Percentiles rank a stretch among this genome's conserved stretches.
These are phyloP conservation scores for Suillus lakei DNA, from an alignment of 768 basidiomycete genomes.

Conservation along the genomic window DNA sequence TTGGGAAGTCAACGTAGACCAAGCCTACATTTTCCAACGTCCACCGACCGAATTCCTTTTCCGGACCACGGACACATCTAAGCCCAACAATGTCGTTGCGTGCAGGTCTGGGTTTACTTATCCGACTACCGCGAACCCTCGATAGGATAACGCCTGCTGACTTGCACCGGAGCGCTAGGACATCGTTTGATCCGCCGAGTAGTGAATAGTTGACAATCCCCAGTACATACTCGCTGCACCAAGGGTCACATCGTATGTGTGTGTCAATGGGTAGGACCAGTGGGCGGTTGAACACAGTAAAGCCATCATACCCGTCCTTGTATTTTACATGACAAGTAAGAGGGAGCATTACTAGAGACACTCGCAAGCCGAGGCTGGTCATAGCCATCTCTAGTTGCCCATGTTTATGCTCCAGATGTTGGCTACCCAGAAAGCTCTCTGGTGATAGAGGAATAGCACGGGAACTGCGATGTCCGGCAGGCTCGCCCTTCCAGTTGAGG, in stretches of 20 bases:
- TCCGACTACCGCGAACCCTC: neutral
- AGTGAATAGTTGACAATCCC: neutral
- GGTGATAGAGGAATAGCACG: neutral
- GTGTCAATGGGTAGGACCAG: too few relatives aligned
- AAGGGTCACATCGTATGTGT: too few relatives aligned
- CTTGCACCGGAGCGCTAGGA: neutral
- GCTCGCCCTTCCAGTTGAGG: conserved; percentile 10
- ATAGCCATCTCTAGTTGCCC: neutral
- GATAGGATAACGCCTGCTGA: neutral
- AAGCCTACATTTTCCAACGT: neutral
- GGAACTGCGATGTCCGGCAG: neutral
- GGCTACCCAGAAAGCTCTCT: neutral
- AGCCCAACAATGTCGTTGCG: neutral
- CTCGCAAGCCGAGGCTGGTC: neutral
- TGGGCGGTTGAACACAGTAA: too few relatives aligned
- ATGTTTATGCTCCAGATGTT: neutral
- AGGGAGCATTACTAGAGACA: neutral
- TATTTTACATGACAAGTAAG: neutral
- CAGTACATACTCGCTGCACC: neutral
- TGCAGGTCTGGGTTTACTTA: neutral
- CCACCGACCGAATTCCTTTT: neutral
- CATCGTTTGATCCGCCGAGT: neutral
- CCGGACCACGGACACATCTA: neutral
- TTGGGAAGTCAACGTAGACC: neutral
- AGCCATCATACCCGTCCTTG: too few relatives aligned